phyloP scores from a whole-genome alignment of 2,329 filamentous ascomycete genomes.

The Paraphoma chrysanthemicola region DNA sequence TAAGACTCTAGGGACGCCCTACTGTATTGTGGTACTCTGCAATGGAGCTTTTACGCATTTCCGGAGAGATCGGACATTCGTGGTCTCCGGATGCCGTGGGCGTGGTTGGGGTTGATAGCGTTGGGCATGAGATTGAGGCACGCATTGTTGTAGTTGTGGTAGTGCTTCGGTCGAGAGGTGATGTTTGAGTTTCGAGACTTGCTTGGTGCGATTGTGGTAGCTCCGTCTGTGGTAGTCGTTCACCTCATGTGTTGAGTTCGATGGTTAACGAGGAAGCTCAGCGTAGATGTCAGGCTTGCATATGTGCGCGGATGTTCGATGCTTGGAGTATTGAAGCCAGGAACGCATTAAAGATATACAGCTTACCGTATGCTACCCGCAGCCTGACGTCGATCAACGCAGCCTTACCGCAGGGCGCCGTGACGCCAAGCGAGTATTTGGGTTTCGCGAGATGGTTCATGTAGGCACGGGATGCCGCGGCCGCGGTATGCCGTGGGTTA shows the following conservation, averaged over 20 bases:
- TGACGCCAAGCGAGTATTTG: neutral
- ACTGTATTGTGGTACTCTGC: conserved; percentile 1
- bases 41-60: neutral
- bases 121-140: neutral
- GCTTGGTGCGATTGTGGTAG: neutral
- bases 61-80: neutral
- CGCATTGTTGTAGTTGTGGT: neutral
- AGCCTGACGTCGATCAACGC: neutral
- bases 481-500: conserved; percentile 1
- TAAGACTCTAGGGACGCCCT: neutral
- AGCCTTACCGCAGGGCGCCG: neutral
- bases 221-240: neutral
- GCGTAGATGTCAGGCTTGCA: neutral
- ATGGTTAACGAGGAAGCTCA: neutral
- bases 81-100: neutral
- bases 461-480: neutral
- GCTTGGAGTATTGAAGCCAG: neutral
- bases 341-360: neutral
- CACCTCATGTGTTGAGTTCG: neutral
- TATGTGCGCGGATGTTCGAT: neutral
- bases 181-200: neutral
- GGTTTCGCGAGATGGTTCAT: neutral
- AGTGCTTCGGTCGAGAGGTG: neutral
- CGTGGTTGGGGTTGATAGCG: neutral
- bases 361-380: neutral